Conservation (phyloP, 805 yeast species). For the Ogataea minuta region DNA sequence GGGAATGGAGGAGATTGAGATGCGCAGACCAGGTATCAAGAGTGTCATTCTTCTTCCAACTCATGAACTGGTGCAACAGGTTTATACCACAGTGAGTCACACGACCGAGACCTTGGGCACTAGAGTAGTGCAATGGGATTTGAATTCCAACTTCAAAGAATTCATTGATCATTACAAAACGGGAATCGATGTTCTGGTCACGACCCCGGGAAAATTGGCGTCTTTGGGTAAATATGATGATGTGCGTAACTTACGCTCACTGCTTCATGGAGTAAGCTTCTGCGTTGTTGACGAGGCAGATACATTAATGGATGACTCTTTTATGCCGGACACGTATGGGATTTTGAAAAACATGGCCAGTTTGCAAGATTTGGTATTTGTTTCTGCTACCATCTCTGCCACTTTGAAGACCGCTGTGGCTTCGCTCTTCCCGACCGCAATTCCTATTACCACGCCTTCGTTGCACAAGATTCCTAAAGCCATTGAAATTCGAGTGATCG, state of each 20-base stretch:
- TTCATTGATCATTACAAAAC: constrained; percentile 46
- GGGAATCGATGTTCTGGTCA: constrained; percentile 74
- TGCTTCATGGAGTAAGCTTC: constrained; percentile 48
- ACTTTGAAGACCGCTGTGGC: constrained; percentile 64
- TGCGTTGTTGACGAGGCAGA: constrained; percentile 93
- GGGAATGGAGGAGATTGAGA: constrained; percentile 36
- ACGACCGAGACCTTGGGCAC: constrained; percentile 38
- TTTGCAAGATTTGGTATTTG: constrained; percentile 64
- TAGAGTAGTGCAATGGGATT: constrained; percentile 58
- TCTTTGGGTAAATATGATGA: constrained; percentile 34
- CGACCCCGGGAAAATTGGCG: constrained; percentile 77
- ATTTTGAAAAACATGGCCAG: constrained; percentile 49
- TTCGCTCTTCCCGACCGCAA: constrained; percentile 60
- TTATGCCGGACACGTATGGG: constrained; percentile 61
- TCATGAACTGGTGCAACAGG: constrained; percentile 83
- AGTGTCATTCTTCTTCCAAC: constrained; percentile 86
- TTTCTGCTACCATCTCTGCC: constrained; percentile 88
- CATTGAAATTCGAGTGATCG: constrained; percentile 69
- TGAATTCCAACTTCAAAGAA: constrained; percentile 52
- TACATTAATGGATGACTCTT: constrained; percentile 80
- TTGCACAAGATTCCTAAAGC: constrained; percentile 81
- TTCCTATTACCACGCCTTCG: constrained; percentile 71
- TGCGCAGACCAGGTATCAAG: constrained; percentile 49
- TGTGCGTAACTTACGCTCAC: constrained; percentile 34
- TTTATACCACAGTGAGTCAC: constrained; percentile 44